phyloP scores from a whole-genome alignment of 768 basidiomycete species.

The Russula sp. region DNA sequence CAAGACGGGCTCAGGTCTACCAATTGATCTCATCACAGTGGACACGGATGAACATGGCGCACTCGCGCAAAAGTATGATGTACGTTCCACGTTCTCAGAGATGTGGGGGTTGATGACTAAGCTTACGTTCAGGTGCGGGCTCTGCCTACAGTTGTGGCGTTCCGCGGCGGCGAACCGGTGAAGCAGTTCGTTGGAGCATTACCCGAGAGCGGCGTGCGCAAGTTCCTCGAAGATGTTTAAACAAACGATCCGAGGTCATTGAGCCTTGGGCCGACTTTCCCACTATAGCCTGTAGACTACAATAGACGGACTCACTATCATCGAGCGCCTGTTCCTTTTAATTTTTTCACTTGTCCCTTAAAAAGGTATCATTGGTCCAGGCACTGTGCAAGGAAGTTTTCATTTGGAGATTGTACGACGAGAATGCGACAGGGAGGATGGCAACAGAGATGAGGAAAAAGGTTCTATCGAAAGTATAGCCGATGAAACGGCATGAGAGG shows the following conservation, averaged over 20 bases:
- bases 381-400: neutral
- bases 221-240: slow-evolving; percentile 33
- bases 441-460: slow-evolving; percentile 13
- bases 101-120: neutral
- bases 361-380: neutral
- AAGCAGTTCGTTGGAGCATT: slow-evolving; percentile 53
- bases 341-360: neutral
- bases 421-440: neutral
- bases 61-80: slow-evolving; percentile 54
- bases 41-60: slow-evolving; percentile 55
- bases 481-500: no score
- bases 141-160: slow-evolving; percentile 79
- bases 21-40: slow-evolving; percentile 70
- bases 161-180: slow-evolving; percentile 59
- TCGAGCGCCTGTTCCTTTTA: neutral
- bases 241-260: neutral
- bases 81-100: slow-evolving; percentile 29
- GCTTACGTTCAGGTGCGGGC: slow-evolving; percentile 52
- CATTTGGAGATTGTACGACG: slow-evolving; percentile 9
- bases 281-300: neutral
- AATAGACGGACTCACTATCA: neutral
- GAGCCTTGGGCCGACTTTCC: neutral
- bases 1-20: slow-evolving; percentile 51
- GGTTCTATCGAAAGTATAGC: slow-evolving; percentile 4
- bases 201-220: slow-evolving; percentile 34